Conservation (phyloP, 345 rosid species). For the Moricandia arvensis region DNA sequence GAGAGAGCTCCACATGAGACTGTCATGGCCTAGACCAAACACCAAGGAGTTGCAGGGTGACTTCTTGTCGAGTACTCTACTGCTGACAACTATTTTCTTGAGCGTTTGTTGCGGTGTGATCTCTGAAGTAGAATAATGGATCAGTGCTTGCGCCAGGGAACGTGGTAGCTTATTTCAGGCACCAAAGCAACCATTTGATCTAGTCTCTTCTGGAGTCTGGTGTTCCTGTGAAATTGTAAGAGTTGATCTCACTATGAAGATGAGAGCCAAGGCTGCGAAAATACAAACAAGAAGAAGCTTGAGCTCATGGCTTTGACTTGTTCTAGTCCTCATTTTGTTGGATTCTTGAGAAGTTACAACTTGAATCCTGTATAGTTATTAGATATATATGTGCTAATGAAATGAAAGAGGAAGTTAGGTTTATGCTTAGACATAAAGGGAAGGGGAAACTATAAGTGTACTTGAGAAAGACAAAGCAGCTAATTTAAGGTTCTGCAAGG, state of each 20-base stretch:
- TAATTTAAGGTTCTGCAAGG: conserved; percentile 18
- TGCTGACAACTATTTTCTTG: conserved; percentile 64
- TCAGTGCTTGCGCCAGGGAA: conserved; percentile 61
- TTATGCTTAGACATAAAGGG: conserved; percentile 35
- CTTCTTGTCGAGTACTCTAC: conserved; percentile 54
- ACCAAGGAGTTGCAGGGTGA: conserved; percentile 93
- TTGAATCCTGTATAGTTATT: neutral
- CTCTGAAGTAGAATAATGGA: conserved; percentile 77
- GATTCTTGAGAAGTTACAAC: neutral
- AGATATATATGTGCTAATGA: neutral
- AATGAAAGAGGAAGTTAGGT: conserved; percentile 10
- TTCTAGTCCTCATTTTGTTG: conserved; percentile 68
- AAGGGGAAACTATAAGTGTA: neutral
- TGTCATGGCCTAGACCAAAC: conserved; percentile 88
- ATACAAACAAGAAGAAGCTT: conserved; percentile 63
- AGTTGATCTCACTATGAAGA: conserved; percentile 61
- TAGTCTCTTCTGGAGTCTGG: neutral
- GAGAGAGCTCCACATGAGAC: conserved; percentile 88
- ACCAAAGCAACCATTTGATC: conserved; percentile 24
- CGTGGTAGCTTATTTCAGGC: conserved; percentile 59
- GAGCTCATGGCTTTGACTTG: conserved; percentile 45
- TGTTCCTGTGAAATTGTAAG: conserved; percentile 44
- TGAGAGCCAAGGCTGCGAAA: conserved; percentile 55
- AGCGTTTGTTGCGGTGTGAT: conserved; percentile 86
- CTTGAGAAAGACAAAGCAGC: conserved; percentile 28